Percentiles rank a stretch among this genome's conserved stretches.
Conservation (phyloP, 495 filamentous ascomycete species). For the Rhypophila decipiens region DNA sequence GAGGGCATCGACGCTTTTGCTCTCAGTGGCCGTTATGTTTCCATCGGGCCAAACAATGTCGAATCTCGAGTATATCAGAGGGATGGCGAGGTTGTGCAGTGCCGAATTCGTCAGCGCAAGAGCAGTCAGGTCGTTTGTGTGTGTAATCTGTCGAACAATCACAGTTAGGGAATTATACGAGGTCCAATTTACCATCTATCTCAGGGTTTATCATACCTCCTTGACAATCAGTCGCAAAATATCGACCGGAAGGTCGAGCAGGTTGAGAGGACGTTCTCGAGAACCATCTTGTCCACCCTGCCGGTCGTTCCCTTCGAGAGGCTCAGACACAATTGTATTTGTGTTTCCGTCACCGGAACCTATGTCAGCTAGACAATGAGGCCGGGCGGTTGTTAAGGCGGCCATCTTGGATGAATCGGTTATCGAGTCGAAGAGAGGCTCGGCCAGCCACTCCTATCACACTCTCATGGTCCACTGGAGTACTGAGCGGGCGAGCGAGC, state of each 20-base stretch:
- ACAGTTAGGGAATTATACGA: not conserved
- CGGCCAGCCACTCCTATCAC: conserved; percentile 2
- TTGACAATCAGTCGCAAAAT: conserved; percentile 83
- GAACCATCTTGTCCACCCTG: conserved; percentile 36
- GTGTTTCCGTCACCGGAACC: conserved; percentile 10
- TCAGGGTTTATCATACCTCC: conserved; percentile 51
- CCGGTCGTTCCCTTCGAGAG: conserved; percentile 34
- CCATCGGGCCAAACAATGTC: conserved; percentile 92
- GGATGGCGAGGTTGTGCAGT: conserved; percentile 74
- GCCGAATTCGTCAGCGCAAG: conserved; percentile 77
- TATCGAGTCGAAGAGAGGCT: conserved; percentile 5
- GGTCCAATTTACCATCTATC: not conserved
- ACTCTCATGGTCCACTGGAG: conserved; percentile 1
- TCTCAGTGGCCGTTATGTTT: conserved; percentile 53
- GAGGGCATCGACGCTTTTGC: conserved; percentile 78
- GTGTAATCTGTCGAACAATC: conserved; percentile 55
- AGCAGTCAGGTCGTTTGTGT: conserved; percentile 82
- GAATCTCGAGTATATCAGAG: conserved; percentile 86
- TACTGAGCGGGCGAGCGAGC: too few relatives aligned
- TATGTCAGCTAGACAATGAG: too few relatives aligned
- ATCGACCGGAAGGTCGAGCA: conserved; percentile 83
- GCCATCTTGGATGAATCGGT: not conserved
- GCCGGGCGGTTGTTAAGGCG: too few relatives aligned
- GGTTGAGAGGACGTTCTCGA: conserved; percentile 29
- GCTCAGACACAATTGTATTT: conserved; percentile 15